These are phyloP conservation scores for Monosporascus sp. DNA, from an alignment of 2,329 filamentous ascomycete genomes.

Conservation along the genomic window DNA sequence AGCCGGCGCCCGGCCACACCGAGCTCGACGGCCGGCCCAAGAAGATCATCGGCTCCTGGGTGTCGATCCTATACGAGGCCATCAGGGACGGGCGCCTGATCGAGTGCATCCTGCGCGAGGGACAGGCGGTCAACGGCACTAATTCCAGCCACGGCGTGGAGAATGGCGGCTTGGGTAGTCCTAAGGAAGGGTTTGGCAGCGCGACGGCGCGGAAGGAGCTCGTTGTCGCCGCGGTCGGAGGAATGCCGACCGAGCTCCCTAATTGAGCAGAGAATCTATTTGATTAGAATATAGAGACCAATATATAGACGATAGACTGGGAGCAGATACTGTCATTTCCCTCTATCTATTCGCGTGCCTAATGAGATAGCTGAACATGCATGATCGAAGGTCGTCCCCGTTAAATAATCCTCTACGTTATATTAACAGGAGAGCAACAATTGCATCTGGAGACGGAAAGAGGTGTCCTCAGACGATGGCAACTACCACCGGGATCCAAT, in stretches of 20 bases:
- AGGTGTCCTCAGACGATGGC: too few relatives aligned
- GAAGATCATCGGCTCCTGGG: slow-evolving; percentile 16
- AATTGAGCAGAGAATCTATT: too few relatives aligned
- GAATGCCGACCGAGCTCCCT: too few relatives aligned
- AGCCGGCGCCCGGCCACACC: slow-evolving; percentile 9
- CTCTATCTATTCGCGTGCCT: not conserved
- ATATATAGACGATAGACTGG: too few relatives aligned
- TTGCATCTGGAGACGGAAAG: too few relatives aligned
- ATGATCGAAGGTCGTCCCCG: not conserved
- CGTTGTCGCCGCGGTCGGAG: not conserved
- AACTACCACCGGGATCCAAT: too few relatives aligned
- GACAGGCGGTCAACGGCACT: not conserved
- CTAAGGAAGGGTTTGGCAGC: not conserved
- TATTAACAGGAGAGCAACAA: too few relatives aligned
- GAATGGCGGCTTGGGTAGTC: not conserved
- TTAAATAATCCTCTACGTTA: not conserved
- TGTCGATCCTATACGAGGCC: slow-evolving; percentile 15
- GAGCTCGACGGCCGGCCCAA: slow-evolving; percentile 13
- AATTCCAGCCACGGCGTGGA: not conserved
- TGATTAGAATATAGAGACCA: too few relatives aligned
- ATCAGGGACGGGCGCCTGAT: not conserved
- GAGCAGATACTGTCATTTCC: too few relatives aligned
- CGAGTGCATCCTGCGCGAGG: not conserved
- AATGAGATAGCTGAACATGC: not conserved
- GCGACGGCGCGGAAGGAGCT: not conserved